Base-by-base conservation (phyloP, 192 early-diverging fungal genomes). In the Umbelopsis sp. region DNA sequence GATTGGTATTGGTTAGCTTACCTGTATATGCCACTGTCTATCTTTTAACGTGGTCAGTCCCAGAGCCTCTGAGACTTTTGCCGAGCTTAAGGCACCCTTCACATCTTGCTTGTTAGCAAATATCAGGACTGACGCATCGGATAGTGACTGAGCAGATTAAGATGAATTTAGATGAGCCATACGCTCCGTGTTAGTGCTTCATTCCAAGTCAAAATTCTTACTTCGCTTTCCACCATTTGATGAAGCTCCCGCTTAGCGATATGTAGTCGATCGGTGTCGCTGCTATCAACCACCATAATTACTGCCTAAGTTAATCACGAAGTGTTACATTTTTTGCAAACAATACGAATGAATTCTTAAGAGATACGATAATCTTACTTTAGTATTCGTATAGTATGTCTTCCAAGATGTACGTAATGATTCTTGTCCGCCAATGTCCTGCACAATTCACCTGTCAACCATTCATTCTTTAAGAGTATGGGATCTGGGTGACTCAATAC, bases 81-180 rank as follows among this genome's bases (percentile, higher is more conserved):
- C 83, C 49, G 89, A 89, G 35, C 74, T 76, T 55, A 91, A 52
- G 64, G 89, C 86, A 18, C 84, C 87, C 46, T 86, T 87, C 21
- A 86, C 81, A 68, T 91, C 89, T 71, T 91, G 89, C 46, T 91
- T 91, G 71, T 91, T 91, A 15, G 89, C 89, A 75, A 88, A 91
- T 3, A 91, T 82, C 18, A 91, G 73, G 20, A 91, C 53, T 65
- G 77, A 81, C 27, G 89, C 85, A 18, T 86, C 82, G 74, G 80
- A 69, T 23, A 91, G 72, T 49, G 81, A 84, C 87, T 89, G 33
- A 20, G 20, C 15, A 37, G 9, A 20, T 33, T 16, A 18, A 71
- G 25, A 18, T 25, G 8, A 9, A 35, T 45, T n/a, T 27, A 68
- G 2, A 27, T 25, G 21, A 44, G 35, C 25, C 23, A 70, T 22